Base-by-base conservation (phyloP, 768 basidiomycete genomes). In the Tylopilus plumbeoviolaceoides region DNA sequence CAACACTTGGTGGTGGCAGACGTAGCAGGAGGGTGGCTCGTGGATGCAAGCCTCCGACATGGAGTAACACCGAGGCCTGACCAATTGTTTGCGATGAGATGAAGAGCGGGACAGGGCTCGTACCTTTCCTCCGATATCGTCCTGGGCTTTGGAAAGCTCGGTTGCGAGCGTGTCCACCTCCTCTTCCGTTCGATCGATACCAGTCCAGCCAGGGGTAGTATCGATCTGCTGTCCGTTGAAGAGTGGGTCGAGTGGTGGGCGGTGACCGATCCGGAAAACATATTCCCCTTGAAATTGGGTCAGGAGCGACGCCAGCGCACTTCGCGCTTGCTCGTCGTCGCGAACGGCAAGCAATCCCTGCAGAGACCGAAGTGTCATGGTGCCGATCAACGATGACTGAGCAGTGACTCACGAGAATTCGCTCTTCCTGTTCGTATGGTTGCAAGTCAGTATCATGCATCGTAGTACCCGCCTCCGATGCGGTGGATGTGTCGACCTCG, bases 41-140 rank as follows among this genome's bases (percentile, higher is more conserved):
- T 31, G 84, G 78, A 64, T 80, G 78, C 5, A 67, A 72, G 8
- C 70, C 70, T 50, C 68, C 69, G 40, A 62, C 60, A 46, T 81
- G 75, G 54, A 82, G 78, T 23, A 91, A 69, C 25, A 78, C 68
- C 7, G 83, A 85, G 25, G 75, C 74, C 86, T 89, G 44, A 38
- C 40, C 35, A 18, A 56, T 18, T 20, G 17, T 27, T 49, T 33
- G 33, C 2, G 25, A 43, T 49, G 33, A 52, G 47, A 39, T 47
- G 39, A 12, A 44, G 17, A 9, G 23, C 17, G 21, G 7, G 17
- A 52, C 14, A 20, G 47, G 21, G 36, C n/a, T 38, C 65, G 17
- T 51, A 90, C 89, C 76, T 89, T 87, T 18, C 86, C 90, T 15
- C 91, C 90, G 35, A 92, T 77, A 60, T 92, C 90, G 53, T 90